Evolutionary conservation across 495 filamentous ascomycete genomes (phyloP).

Genomic region (Astrothelium macrocarpum): DNA sequence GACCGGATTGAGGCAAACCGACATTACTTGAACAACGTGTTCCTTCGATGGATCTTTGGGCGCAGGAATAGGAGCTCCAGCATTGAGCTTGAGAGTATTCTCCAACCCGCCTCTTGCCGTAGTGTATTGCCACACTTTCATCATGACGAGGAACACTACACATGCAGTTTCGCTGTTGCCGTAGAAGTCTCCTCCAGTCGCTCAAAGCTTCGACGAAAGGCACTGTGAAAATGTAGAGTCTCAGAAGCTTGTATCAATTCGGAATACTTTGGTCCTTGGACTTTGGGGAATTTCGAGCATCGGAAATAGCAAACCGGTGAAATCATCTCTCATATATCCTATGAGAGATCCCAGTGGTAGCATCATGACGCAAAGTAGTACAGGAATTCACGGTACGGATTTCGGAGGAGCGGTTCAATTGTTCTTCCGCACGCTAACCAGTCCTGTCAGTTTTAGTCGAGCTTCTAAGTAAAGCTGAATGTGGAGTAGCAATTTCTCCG

Average conservation of each 20-base stretch:
- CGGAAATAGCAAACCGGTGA: neutral
- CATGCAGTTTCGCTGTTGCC: neutral
- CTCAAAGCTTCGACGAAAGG: neutral
- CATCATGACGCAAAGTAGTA: too few species aligned
- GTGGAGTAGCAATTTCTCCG: too few species aligned
- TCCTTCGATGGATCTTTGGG: constrained; percentile 31
- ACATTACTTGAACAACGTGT: constrained; percentile 48
- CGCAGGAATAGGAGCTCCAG: constrained; percentile 34
- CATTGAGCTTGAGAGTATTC: constrained; percentile 46
- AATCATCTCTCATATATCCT: neutral
- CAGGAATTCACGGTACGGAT: neutral
- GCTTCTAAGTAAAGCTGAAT: too few species aligned
- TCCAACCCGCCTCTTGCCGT: constrained; percentile 42
- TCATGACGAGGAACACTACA: constrained; percentile 20
- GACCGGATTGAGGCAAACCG: constrained; percentile 53
- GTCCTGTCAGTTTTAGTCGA: too few species aligned
- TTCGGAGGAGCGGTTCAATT: neutral
- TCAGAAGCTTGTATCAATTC: neutral
- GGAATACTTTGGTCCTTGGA: neutral
- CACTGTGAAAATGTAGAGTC: neutral
- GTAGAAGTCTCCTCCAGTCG: neutral
- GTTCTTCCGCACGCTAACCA: too few species aligned
- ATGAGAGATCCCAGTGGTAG: too few species aligned
- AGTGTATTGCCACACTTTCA: constrained; percentile 56
- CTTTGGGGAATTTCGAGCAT: neutral